Conservation (phyloP, 2,329 filamentous ascomycete species). For the Ceratocystis huliohia region DNA sequence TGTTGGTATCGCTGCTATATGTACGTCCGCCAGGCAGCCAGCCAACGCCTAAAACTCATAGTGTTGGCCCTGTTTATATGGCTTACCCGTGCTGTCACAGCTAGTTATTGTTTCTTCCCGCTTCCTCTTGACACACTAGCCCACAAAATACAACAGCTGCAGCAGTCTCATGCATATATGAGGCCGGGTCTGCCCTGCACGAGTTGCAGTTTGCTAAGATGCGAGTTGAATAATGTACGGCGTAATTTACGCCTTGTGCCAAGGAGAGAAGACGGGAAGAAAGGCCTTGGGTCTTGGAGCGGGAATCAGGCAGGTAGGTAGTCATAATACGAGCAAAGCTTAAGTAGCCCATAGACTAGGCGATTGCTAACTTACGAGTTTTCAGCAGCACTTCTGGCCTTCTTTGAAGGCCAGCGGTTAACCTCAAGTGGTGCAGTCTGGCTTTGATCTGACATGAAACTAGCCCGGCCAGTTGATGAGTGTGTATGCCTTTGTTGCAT, state of each 20-base stretch:
- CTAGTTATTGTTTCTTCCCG: not conserved
- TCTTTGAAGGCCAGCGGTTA: constrained; percentile 6
- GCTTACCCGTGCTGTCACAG: not conserved
- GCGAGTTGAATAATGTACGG: not conserved
- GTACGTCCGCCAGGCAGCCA: not conserved
- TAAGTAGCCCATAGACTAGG: not conserved
- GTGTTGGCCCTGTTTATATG: not conserved
- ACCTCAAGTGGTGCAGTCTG: constrained; percentile 11
- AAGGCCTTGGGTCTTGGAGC: not conserved
- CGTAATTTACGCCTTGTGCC: not conserved
- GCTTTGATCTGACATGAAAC: constrained; percentile 11
- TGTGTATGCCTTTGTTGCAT: constrained; percentile 7
- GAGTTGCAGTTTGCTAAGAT: not conserved
- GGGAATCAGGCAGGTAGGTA: not conserved
- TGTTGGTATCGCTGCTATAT: too few relatives aligned
- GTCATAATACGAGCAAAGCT: not conserved
- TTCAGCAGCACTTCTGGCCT: not conserved
- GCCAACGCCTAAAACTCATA: not conserved
- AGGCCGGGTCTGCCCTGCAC: constrained; percentile 1
- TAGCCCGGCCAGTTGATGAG: constrained; percentile 12
- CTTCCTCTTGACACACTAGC: constrained; percentile 4
- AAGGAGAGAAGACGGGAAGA: not conserved
- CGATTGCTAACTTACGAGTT: not conserved
- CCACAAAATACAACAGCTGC: not conserved
- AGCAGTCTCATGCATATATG: not conserved